These are phyloP conservation scores for Amaranthus tricolor DNA, from an alignment of 179 eudicot species.

Conservation along the genomic window DNA sequence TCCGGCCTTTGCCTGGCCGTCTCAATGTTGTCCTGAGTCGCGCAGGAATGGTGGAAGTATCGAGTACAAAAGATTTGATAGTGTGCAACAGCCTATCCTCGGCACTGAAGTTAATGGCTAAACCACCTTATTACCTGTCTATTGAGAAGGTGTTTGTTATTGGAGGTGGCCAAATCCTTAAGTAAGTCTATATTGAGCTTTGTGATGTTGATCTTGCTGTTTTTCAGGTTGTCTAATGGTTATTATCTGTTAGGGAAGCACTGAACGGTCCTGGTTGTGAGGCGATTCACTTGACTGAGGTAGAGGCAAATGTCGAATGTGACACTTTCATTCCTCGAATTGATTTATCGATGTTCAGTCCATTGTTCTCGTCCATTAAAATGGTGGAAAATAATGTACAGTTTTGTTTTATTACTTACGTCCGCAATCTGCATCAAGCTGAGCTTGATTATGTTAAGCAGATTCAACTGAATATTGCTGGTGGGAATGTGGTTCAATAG, in stretches of 20 bases:
- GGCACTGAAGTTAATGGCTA: slow-evolving; percentile 20
- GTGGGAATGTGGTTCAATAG: neutral
- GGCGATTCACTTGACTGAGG: slow-evolving; percentile 32
- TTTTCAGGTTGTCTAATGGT: neutral
- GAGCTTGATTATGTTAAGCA: slow-evolving; percentile 12
- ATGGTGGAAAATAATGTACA: slow-evolving; percentile 20
- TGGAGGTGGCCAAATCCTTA: slow-evolving; percentile 34
- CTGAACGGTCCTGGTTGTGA: slow-evolving; percentile 27
- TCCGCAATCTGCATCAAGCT: slow-evolving; percentile 2
- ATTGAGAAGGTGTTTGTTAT: slow-evolving; percentile 32
- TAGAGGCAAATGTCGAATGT: slow-evolving; percentile 23
- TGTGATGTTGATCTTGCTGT: neutral
- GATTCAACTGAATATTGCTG: slow-evolving; percentile 10
- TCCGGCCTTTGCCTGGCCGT: slow-evolving; percentile 29
- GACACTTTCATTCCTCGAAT: slow-evolving; percentile 32
- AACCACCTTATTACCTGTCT: slow-evolving; percentile 15
- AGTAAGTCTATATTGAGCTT: slow-evolving; percentile 16
- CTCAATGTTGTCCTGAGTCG: slow-evolving; percentile 32
- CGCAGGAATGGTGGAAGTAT: slow-evolving; percentile 19
- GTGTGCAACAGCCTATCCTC: slow-evolving; percentile 20
- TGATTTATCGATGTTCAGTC: slow-evolving; percentile 16
- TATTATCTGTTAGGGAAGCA: slow-evolving; percentile 20
- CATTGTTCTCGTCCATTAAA: slow-evolving; percentile 17
- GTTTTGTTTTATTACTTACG: slow-evolving; percentile 25
- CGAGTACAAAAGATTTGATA: slow-evolving; percentile 6